Conservation (phyloP, 805 yeast species). For the Cyberlindnera euphorbiae region DNA sequence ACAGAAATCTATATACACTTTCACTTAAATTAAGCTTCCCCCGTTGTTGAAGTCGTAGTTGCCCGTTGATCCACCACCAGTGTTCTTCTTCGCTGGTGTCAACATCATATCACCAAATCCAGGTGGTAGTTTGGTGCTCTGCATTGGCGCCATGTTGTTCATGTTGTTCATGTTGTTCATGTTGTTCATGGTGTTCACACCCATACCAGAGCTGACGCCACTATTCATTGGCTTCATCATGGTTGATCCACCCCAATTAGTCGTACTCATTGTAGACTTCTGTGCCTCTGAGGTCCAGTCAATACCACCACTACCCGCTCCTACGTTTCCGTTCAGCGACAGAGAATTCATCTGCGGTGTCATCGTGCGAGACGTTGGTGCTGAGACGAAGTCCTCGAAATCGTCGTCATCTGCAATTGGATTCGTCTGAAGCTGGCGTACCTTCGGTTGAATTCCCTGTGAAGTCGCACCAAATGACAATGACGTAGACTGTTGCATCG, state of each 20-base stretch:
- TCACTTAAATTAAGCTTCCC: conserved; percentile 14
- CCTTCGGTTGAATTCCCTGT: conserved; percentile 12
- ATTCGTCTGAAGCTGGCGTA: conserved; percentile 12
- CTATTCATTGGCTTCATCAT: conserved; percentile 2
- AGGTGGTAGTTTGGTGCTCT: conserved; percentile 32
- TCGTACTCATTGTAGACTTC: neutral
- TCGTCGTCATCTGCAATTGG: conserved; percentile 21
- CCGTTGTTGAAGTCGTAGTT: conserved; percentile 10
- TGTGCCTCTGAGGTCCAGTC: conserved; percentile 23
- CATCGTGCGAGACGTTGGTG: conserved; percentile 24
- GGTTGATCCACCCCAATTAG: neutral
- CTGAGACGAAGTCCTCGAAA: conserved; percentile 29
- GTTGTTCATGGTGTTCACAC: neutral
- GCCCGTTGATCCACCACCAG: neutral
- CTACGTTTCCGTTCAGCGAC: neutral
- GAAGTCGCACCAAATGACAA: conserved; percentile 18
- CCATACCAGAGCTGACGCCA: neutral
- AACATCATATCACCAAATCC: conserved; percentile 35
- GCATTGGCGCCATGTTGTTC: neutral
- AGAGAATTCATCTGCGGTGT: conserved; percentile 9
- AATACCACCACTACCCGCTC: conserved; percentile 4
- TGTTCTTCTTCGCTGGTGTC: conserved; percentile 28
- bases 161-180: neutral
- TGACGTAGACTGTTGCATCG: neutral
- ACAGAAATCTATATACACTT: neutral